A percentile compares a stretch with the other conserved stretches of the same genome.
phyloP scores from a whole-genome alignment of 805 yeast genomes.

The Barnettozyma siamensis region DNA sequence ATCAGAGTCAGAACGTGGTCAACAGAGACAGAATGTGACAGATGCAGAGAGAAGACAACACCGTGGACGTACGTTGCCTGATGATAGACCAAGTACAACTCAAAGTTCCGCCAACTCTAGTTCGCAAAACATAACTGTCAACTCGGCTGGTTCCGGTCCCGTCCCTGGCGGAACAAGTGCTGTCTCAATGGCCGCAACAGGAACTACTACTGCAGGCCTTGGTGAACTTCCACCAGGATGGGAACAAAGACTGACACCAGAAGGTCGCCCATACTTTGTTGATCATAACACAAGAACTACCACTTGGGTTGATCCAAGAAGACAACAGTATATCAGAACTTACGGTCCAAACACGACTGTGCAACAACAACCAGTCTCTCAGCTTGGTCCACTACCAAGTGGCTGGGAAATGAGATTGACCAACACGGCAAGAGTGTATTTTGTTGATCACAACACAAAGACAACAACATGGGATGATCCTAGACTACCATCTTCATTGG shows the following conservation, averaged over 20 bases:
- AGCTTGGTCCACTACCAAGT: conserved; percentile 94
- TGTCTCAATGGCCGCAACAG: conserved; percentile 59
- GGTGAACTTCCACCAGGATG: conserved; percentile 98
- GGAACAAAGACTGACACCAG: conserved; percentile 98
- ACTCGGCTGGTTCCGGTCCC: conserved; percentile 40
- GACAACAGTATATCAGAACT: conserved; percentile 96
- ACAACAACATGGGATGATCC: conserved; percentile 99
- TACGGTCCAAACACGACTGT: conserved; percentile 87
- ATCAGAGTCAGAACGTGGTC: conserved; percentile 58
- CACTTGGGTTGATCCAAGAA: conserved; percentile 99
- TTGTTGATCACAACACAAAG: conserved; percentile 98
- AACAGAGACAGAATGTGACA: conserved; percentile 58
- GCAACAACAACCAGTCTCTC: conserved; percentile 97
- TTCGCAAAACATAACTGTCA: conserved; percentile 37
- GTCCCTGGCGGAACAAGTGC: conserved; percentile 49
- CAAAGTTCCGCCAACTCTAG: conserved; percentile 14
- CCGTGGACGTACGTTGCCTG: conserved; percentile 86
- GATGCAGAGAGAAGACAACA: conserved; percentile 90
- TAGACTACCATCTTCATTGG: conserved; percentile 92
- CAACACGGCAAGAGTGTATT: conserved; percentile 96
- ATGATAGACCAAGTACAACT: conserved; percentile 35
- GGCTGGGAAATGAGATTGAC: conserved; percentile 99
- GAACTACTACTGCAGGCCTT: conserved; percentile 90
- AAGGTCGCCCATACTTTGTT: conserved; percentile 96
- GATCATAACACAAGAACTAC: conserved; percentile 99